phyloP scores from a whole-genome alignment of 164 flowering plant genomes.

The Tetrastigma voinierianum region DNA sequence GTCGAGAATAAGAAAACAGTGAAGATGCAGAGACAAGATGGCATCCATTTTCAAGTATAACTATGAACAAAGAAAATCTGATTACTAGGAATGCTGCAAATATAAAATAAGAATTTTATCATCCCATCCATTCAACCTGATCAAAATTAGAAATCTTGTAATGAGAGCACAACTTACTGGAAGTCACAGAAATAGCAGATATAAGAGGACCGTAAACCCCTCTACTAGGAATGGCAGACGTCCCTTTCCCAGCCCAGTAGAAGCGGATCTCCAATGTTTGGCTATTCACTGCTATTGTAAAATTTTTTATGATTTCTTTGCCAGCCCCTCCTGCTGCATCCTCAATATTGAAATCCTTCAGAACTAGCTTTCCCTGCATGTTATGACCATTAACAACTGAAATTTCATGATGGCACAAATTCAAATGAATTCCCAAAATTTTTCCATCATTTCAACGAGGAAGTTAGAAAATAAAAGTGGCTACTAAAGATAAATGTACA shows the following conservation, averaged over 20 bases:
- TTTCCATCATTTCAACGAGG: no score
- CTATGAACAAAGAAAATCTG: not conserved
- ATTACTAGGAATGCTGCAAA: not conserved
- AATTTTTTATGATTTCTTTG: not conserved
- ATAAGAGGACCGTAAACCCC: constrained; percentile 55
- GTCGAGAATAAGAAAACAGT: not conserved
- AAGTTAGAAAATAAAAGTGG: no score
- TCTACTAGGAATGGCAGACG: constrained; percentile 24
- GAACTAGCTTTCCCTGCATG: constrained; percentile 5
- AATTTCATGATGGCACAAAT: no score
- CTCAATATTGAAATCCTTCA: constrained; percentile 18
- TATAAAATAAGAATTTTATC: not conserved
- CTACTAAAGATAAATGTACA: no score
- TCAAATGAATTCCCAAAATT: no score
- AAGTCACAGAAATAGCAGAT: constrained; percentile 48
- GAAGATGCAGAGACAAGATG: not conserved
- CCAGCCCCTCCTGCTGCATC: constrained; percentile 17
- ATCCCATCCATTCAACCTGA: not conserved
- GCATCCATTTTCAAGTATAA: not conserved
- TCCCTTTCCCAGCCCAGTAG: no score
- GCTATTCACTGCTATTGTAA: constrained; percentile 3
- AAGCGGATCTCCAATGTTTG: constrained; percentile 19
- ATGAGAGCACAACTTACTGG: constrained; percentile 21
- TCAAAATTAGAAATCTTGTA: not conserved
- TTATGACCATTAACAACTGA: no score